Evolutionary conservation across 257 asterid species (phyloP), one percentile per base, ranked within the genome.

Genomic region (Phtheirospermum japonicum): DNA sequence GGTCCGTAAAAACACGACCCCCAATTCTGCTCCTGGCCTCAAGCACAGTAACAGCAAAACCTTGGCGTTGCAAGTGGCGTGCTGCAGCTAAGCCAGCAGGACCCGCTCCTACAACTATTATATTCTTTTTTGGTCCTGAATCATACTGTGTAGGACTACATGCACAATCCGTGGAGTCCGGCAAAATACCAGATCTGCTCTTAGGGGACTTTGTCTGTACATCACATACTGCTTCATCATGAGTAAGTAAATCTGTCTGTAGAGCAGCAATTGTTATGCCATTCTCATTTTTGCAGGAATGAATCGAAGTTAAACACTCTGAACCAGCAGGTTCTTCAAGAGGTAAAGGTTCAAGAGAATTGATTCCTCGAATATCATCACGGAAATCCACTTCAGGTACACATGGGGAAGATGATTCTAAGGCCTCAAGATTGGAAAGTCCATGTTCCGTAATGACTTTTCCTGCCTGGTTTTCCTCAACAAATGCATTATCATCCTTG

Each of bases 81-180:
- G 99, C 99, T 50, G 99, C 97, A 67, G 90, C 76, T 75, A 93
- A 76, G 73, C 99, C 99, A 76, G 99, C 99, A 65, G 99, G 99
- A 65, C 99, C 99, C 69, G 97, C 99, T 61, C 99, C 99, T 23
- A 89, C 80, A 64, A 93, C 76, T 52, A 93, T 81, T 57, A 93
- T 80, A 66, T 71, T 76, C 69, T 80, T 89, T 73, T 80, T 61
- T 26, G 72, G 64, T 61, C 65, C 81, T 1, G 78, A 68, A 66
- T 70, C 83, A 74, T 77, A 66, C 28, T 55, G 59, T 50, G 61
- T 66, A 51, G 34, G 60, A 34, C 61, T 74, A 64, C 39, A 48
- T 30, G 51, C 63, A 68, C 48, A 65, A 61, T 70, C 71, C 40
- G 32, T 43, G 60, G 75, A 52, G 37, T 68, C 46, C 10, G 77